Percentiles rank a stretch among this genome's conserved stretches.
Evolutionary conservation across 176 grass and related monocot genomes (phyloP).

Genomic region (Dactylis glomerata): DNA sequence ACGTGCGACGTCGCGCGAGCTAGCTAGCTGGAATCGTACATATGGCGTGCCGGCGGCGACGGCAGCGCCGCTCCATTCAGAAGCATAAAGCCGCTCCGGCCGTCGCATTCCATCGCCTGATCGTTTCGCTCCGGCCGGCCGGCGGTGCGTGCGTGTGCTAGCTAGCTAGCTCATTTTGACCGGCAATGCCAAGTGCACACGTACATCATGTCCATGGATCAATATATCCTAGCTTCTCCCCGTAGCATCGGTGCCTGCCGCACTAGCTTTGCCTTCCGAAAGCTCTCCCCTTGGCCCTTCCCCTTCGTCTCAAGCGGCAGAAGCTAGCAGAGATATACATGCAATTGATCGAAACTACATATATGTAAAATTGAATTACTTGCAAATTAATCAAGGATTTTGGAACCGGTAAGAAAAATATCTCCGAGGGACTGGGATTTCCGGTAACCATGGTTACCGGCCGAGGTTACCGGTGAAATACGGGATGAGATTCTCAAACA

Average conservation of each 20-base stretch:
- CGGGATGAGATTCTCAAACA: too few relatives aligned
- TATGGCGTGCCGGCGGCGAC: not conserved
- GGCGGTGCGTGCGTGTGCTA: not conserved
- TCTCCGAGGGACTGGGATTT: too few relatives aligned
- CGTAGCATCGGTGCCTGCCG: not conserved
- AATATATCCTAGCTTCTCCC: slow-evolving; percentile 18
- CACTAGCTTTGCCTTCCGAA: slow-evolving; percentile 15
- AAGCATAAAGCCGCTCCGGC: slow-evolving; percentile 2
- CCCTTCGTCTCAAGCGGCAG: not conserved
- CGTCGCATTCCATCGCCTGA: not conserved
- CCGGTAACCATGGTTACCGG: too few relatives aligned
- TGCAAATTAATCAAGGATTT: too few relatives aligned
- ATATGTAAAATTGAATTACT: too few relatives aligned
- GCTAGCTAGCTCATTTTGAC: not conserved
- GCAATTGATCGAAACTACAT: not conserved
- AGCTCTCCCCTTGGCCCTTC: not conserved
- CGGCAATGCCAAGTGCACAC: not conserved
- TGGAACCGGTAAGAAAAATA: too few relatives aligned
- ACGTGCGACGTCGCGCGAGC: not conserved
- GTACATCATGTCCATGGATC: not conserved
- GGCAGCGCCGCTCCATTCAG: not conserved
- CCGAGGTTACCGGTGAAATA: too few relatives aligned
- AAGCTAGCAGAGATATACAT: not conserved
- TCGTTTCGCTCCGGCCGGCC: not conserved
- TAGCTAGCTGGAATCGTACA: slow-evolving; percentile 19